Evolutionary conservation across 805 yeast species (phyloP), one percentile per base, ranked within the genome.

Genomic region (Wickerhamomyces chambardii): DNA sequence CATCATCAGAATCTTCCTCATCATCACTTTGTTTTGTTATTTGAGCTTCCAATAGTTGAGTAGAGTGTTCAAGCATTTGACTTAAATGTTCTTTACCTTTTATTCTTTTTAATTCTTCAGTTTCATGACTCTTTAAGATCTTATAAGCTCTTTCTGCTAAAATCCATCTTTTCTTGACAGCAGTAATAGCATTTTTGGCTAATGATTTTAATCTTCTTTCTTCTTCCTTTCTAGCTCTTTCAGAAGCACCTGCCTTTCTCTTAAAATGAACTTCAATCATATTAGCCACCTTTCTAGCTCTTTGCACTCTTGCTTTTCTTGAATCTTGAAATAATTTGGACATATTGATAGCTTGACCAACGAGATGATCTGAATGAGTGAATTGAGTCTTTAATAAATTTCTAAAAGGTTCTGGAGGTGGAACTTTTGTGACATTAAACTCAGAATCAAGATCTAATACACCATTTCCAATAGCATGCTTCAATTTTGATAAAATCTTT

Each of bases 261-360:
- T 82, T 83, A 64, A 86, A 90, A 61, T 92, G 89, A 32, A 69
- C 75, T 41, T 90, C 97, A 16, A 92, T 64, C 84, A 86, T 83
- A 31, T 68, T 77, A 0, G 96, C 80, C 6, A 87, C 71, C 43
- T 75, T 83, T 47, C 76, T 73, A 2, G 85, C 75, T 44, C 77
- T 68, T n/a, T 79, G 70, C 14, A 76, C 70, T 42, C 81, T 83
- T 18, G 72, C 70, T 38, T 66, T 74, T 37, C 84, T 68, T 37
- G 73, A 68, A 41, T 80, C 89, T 34, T 71, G 74, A 40, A 86
- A 75, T 10, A 84, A 57, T 43, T 75, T 79, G 5, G 95, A 72
- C 45, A 85, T 72, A 30, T 75, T 68, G 19, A 78, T 53, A 2
- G 89, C 94, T 43, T 90, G 97, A 1, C 78, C 70, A 0, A 86